Base-by-base conservation (phyloP, 805 yeast genomes). In the Ogataea paraovalis region DNA sequence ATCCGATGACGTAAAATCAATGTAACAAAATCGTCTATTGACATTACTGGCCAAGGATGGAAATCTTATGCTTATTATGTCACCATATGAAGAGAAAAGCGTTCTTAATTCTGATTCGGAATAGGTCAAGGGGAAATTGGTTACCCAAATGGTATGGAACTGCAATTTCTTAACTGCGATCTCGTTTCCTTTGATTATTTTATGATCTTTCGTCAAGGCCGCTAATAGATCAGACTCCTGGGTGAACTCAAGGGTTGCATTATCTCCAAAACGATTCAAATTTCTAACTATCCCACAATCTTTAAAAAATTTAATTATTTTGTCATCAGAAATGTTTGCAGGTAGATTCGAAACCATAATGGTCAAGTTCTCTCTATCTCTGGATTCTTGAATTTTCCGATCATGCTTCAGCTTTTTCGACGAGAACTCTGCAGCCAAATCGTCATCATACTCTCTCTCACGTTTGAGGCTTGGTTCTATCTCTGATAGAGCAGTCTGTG, bases 21-120 rank as follows among this genome's bases (percentile, higher is more conserved):
- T 71, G 58, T 87, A 88, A 52, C 92, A 86, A 59, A 88, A 88
- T 27, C 95, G 62, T 47, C 94, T 71, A 27, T 74, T 73, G 4
- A 78, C 60, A 54, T 78, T 78, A 41, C 66, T 72, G 40, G 71
- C 72, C 48, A 82, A 73, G 0, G 87, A 76, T 0, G 96, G 96
- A 30, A 86, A 69, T 43, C 96, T 67, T 0, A 83, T 66, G 43
- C 78, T 74, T 1, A 78, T 50, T 3, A 81, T 40, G 10, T 48
- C 47, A 0, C 82, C 81, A 37, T 56, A 58, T 2, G 62, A 40
- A 0, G 59, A 47, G 57, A 87, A 82, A 10, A 76, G 19, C 0
- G 57, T 51, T 14, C 57, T 54, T 0, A 88, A 43, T 4, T 72
- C 66, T 0, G 61, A 63, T 21, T 68, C 67, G 0, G 72, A 69